phyloP scores from a whole-genome alignment of 768 basidiomycete genomes.

The Russula olivacea region DNA sequence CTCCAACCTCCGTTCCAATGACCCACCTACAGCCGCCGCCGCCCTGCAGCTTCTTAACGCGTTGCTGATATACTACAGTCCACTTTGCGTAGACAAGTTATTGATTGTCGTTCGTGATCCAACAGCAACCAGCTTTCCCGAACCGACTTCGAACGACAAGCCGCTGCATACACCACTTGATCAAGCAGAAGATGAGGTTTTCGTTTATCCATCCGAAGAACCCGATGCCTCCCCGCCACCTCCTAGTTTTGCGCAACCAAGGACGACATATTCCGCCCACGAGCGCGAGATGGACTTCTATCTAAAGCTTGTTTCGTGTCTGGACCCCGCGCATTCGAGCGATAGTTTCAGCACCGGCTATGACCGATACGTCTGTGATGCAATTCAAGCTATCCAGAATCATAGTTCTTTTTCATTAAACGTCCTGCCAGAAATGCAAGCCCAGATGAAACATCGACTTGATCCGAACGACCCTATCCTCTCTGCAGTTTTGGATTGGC shows the following conservation, averaged over 20 bases:
- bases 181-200: conserved; percentile 40
- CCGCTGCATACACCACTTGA: conserved; percentile 21
- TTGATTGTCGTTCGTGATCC: conserved; percentile 65
- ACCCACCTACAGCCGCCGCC: conserved; percentile 60
- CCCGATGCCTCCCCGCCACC: conserved; percentile 15
- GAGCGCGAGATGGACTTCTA: conserved; percentile 82
- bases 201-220: conserved; percentile 39
- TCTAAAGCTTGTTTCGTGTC: conserved; percentile 67
- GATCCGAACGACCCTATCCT: conserved; percentile 74
- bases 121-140: conserved; percentile 67
- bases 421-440: conserved; percentile 36
- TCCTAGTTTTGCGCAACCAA: conserved; percentile 49
- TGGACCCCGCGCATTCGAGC: conserved; percentile 61
- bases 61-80: conserved; percentile 65
- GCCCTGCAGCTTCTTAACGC: conserved; percentile 79
- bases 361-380: conserved; percentile 77
- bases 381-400: conserved; percentile 57
- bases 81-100: conserved; percentile 57
- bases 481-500: conserved; percentile 57
- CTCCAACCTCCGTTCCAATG: conserved; percentile 66
- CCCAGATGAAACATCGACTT: conserved; percentile 62
- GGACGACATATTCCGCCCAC: conserved; percentile 71
- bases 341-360: conserved; percentile 82
- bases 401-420: conserved; percentile 53
- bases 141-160: conserved; percentile 37